A percentile compares a stretch with the other conserved stretches of the same genome.
phyloP scores from a whole-genome alignment of 2,329 filamentous ascomycete species.

The Rosellinia necatrix region DNA sequence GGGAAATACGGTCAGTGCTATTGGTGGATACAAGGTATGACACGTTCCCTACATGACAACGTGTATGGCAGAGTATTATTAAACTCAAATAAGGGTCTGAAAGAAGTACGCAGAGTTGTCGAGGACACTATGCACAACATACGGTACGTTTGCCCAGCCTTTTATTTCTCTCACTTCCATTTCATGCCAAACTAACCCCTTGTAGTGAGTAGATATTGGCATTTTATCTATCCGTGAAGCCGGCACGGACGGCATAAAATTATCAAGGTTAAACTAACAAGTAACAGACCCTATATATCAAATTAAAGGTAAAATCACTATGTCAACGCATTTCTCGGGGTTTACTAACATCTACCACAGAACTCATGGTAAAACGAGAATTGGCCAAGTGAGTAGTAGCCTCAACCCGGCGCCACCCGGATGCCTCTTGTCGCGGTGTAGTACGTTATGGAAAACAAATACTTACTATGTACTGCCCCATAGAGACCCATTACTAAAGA shows the following conservation, averaged over 20 bases:
- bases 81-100: constrained; percentile 61
- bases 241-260: background rate
- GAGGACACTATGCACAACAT: constrained; percentile 98
- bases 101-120: constrained; percentile 86
- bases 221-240: background rate
- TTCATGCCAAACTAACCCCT: constrained; percentile 1
- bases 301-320: constrained; percentile 41
- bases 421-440: background rate
- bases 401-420: background rate
- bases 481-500: constrained; percentile 23
- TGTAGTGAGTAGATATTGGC: constrained; percentile 12
- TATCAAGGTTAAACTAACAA: background rate
- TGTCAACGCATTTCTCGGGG: background rate
- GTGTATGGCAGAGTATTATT: background rate
- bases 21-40: constrained; percentile 78
- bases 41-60: background rate
- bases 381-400: constrained; percentile 77
- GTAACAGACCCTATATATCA: constrained; percentile 77
- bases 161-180: background rate
- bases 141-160: constrained; percentile 42
- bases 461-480: background rate
- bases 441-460: background rate
- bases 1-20: constrained; percentile 89
- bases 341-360: constrained; percentile 6
- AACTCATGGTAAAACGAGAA: constrained; percentile 78